Conservation (phyloP, 2,329 filamentous ascomycete genomes). For the Neonectria ditissima region DNA sequence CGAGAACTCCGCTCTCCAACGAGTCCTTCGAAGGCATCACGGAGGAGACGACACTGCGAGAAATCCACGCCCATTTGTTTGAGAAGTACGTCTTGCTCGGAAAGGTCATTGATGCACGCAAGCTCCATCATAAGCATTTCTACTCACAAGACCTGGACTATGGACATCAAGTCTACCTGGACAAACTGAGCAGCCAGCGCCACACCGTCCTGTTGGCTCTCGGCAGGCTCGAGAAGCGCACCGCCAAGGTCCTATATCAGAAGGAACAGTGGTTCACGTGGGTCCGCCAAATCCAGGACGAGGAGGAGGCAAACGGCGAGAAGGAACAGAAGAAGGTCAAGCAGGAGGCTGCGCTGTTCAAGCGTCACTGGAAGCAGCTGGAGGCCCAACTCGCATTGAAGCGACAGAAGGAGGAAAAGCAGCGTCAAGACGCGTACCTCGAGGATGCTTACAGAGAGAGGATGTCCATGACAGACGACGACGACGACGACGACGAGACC, state of each 20-base stretch:
- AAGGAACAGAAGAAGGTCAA: constrained; percentile 47
- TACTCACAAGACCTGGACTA: constrained; percentile 42
- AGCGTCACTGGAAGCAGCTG: constrained; percentile 41
- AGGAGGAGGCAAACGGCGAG: constrained; percentile 40
- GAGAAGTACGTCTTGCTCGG: constrained; percentile 38
- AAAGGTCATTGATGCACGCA: constrained; percentile 43
- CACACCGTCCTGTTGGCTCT: constrained; percentile 36
- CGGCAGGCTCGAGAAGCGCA: constrained; percentile 32
- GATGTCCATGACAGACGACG: constrained; percentile 35
- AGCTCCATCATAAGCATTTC: constrained; percentile 42
- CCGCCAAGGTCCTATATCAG: constrained; percentile 36
- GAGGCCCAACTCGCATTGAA: constrained; percentile 32
- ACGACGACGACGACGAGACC: constrained; percentile 39
- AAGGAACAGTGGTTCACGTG: constrained; percentile 43
- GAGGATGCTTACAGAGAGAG: constrained; percentile 43
- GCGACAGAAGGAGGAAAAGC: constrained; percentile 42
- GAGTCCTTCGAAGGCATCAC: constrained; percentile 34
- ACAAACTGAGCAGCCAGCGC: constrained; percentile 41
- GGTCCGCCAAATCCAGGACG: constrained; percentile 41
- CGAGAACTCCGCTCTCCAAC: constrained; percentile 35
- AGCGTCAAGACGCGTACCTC: constrained; percentile 45
- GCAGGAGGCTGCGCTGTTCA: constrained; percentile 46
- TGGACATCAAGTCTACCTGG: constrained; percentile 43
- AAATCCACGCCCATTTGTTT: constrained; percentile 38
- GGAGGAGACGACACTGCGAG: constrained; percentile 25